Evolutionary conservation across 2,329 filamentous ascomycete species (phyloP), one percentile per base, ranked within the genome.

Genomic region (Sarocladium oryzae): DNA sequence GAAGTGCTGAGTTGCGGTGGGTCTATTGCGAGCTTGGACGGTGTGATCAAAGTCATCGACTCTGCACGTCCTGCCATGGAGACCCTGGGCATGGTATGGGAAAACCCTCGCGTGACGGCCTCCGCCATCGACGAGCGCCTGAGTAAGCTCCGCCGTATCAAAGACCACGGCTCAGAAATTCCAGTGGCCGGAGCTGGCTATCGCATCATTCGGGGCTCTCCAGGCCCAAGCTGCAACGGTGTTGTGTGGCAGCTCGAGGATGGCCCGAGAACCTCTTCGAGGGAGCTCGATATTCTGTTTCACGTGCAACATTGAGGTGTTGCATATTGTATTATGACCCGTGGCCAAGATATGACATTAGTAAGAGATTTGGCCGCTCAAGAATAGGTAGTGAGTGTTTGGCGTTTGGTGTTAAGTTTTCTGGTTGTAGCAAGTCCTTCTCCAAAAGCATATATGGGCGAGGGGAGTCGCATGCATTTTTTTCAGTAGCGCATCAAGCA

Each of bases 1-100:
- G 86, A 89, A 57, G 78, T 87, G 1, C 70, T 88, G 51, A 80
- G 80, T 11, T 78, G 84, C 0, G 79, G 76, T 4, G 81, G 84
- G 1, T 61, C 71, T 1, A 63, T 84, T 6, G 65, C 71, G 0
- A 70, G 75, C 11, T 62, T 87, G 10, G 63, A 73, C 1, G 68
- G 71, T 10, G 69, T 79, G 23, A 72, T 86, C 33, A 72, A 77
- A 9, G 72, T 75, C 10, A 73, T 86, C 48, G 66, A 69, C 16
- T 72, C 75, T 28, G 78, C 77, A 0, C 65, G 80, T 32, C 69
- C 72, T 7, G 73, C 78, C 11, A 65, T 88, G 16, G 75, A 79
- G 15, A 73, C 80, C 51, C 69, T 86, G 32, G 71, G 74, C 2
- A 67, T 65, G 3, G 76, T 78, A 56, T 88, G 85, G 85, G 74